Evolutionary conservation across 371 early-diverging fungal genomes (phyloP), one percentile per base, ranked within the genome.

Genomic region (Homolaphlyctis polyrhiza): DNA sequence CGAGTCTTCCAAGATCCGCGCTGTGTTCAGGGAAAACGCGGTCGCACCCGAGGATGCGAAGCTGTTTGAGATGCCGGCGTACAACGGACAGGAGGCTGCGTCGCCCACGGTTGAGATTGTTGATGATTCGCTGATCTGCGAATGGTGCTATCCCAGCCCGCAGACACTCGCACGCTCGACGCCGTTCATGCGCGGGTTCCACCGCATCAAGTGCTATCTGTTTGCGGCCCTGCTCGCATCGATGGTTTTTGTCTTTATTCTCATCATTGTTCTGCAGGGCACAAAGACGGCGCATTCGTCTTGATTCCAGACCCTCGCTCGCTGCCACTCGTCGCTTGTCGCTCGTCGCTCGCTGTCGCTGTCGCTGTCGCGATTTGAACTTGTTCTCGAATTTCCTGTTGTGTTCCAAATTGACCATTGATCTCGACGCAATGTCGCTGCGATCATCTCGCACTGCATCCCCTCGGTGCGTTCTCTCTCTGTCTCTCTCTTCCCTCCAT

Each of bases 1-100:
- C 33, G 85, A 85, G 58, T 63, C 68, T 25, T 68, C 75, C 2
- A 67, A 67, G 54, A 74, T 71, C 8, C 73, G 85, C 27, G 54
- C 68, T 6, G 32, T 80, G 1, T 85, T 85, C 58, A 57, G 71
- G 28, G 66, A 70, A 1, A 74, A 85, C 66, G 83, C 85, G 18
- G 35, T 75, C 11, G 28, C 32, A 8, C 66, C 74, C 0, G 76
- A 80, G 35, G 83, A 85, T 51, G 82, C 79, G 29, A 68, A 60
- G 32, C 64, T 83, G 60, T 85, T 85, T 64, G 83, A 85, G 51
- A 85, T 85, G 85, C 71, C 70, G 23, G 65, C 64, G 51, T 80
- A 65, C 60, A 77, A 71, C 28, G 77, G 79, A 14, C 61, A 60
- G 13, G 71, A 62, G 23, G 8, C 43, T 14, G 5, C 63, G 6